Conservation (phyloP, 441 rosid species). For the Biscutella laevigata region DNA sequence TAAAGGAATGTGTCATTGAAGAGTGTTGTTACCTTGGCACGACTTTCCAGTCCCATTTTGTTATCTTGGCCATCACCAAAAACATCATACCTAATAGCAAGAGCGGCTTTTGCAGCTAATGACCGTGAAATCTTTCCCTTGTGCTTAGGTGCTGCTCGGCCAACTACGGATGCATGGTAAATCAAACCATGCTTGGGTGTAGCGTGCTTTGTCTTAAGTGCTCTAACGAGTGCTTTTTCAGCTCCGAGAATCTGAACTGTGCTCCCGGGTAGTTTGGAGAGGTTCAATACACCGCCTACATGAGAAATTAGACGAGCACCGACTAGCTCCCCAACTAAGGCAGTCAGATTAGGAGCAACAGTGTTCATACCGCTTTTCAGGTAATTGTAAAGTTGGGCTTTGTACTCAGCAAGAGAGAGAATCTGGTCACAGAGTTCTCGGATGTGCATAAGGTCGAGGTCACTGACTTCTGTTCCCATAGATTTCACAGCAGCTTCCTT, state of each 20-base stretch:
- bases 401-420: slow-evolving; percentile 73
- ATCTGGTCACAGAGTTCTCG: slow-evolving; percentile 86
- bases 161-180: slow-evolving; percentile 84
- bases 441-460: slow-evolving; percentile 64
- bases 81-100: slow-evolving; percentile 79
- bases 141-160: slow-evolving; percentile 75
- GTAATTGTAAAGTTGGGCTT: slow-evolving; percentile 85
- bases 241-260: slow-evolving; percentile 93
- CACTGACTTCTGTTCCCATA: slow-evolving; percentile 91
- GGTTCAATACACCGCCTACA: slow-evolving; percentile 87
- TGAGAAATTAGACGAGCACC: slow-evolving; percentile 92
- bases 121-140: slow-evolving; percentile 90
- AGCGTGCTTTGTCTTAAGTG: slow-evolving; percentile 83
- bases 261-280: slow-evolving; percentile 92
- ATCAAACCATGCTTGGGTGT: slow-evolving; percentile 87
- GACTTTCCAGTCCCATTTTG: slow-evolving; percentile 70
- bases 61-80: slow-evolving; percentile 76
- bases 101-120: slow-evolving; percentile 71
- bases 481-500: slow-evolving; percentile 86
- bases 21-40: slow-evolving; percentile 55
- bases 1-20: too few relatives aligned
- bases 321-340: slow-evolving; percentile 90
- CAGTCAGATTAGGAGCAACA: slow-evolving; percentile 84
- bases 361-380: slow-evolving; percentile 86
- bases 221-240: slow-evolving; percentile 88